Conservation (phyloP, 768 basidiomycete species). For the Rhizopogon roseolus region DNA sequence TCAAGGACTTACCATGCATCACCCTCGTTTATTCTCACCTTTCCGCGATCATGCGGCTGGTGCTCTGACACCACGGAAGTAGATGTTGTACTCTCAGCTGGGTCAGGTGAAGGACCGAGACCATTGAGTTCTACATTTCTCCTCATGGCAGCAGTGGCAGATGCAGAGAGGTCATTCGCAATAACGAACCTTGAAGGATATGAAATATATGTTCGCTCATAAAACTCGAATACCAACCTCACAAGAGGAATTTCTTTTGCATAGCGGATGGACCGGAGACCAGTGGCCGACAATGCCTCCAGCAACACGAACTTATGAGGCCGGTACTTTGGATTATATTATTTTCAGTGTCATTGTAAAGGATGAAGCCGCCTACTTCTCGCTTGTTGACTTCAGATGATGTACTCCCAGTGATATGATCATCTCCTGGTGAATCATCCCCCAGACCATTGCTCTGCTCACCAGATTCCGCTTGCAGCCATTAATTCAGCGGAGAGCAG, state of each 20-base stretch:
- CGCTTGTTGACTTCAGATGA: conserved; percentile 11
- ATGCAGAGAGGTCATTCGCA: conserved; percentile 87
- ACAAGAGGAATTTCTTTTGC: conserved; percentile 93
- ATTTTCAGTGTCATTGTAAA: conserved; percentile 2
- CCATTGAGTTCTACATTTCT: conserved; percentile 83
- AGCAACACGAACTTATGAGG: conserved; percentile 73
- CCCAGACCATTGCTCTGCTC: not conserved
- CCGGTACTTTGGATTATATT: conserved; percentile 36
- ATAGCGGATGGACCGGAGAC: conserved; percentile 92
- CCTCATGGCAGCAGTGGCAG: conserved; percentile 81
- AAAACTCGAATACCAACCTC: conserved; percentile 47
- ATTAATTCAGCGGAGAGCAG: not conserved
- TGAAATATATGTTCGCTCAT: conserved; percentile 7
- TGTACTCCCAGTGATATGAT: not conserved
- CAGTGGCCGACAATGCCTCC: conserved; percentile 94
- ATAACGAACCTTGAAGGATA: conserved; percentile 80
- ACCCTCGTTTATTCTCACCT: conserved; percentile 82
- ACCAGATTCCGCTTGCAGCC: not conserved
- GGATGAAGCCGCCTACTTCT: conserved; percentile 15
- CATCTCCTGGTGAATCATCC: not conserved
- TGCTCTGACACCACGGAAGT: conserved; percentile 7
- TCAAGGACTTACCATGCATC: conserved; percentile 76
- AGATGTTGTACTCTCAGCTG: conserved; percentile 10
- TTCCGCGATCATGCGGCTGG: conserved; percentile 30
- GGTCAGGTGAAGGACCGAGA: conserved; percentile 38